A percentile compares a stretch with the other conserved stretches of the same genome.
These are phyloP conservation scores for Trifolium subterraneum DNA, from an alignment of 306 rosid species.

Conservation along the genomic window DNA sequence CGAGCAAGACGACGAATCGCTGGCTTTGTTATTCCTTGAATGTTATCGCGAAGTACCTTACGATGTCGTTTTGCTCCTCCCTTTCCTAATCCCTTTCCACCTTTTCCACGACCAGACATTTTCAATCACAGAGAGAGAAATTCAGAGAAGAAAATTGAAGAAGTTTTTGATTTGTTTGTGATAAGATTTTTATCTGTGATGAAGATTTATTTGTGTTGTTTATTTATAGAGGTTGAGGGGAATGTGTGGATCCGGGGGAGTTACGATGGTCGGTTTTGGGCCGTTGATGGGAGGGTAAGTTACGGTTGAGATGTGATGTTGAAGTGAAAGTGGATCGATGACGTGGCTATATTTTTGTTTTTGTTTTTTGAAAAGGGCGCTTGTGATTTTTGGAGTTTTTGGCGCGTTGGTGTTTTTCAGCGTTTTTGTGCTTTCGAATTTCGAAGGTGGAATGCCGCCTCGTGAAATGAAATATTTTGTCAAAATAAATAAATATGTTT, in stretches of 20 bases:
- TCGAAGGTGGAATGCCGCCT: too few relatives aligned
- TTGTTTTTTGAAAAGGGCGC: neutral
- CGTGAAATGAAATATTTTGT: too few relatives aligned
- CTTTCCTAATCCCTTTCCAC: conserved; percentile 83
- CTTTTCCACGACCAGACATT: conserved; percentile 86
- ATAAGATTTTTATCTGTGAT: neutral
- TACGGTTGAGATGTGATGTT: conserved; percentile 29
- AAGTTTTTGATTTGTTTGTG: neutral
- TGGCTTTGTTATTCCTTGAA: conserved; percentile 76
- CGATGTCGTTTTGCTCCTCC: conserved; percentile 84
- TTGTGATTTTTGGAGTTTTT: neutral
- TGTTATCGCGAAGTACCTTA: conserved; percentile 71
- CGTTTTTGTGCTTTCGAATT: too few relatives aligned
- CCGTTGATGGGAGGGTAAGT: conserved; percentile 31
- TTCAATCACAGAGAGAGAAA: neutral
- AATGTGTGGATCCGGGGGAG: conserved; percentile 23
- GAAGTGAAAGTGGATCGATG: conserved; percentile 47
- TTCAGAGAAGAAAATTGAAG: neutral
- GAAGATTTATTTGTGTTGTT: neutral
- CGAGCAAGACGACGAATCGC: conserved; percentile 81
- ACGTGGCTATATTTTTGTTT: conserved; percentile 43
- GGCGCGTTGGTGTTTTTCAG: neutral
- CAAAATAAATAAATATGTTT: too few relatives aligned
- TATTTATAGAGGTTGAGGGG: conserved; percentile 32
- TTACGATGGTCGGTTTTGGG: neutral